phyloP scores from a whole-genome alignment of 768 basidiomycete genomes.

The Hericium coralloides region DNA sequence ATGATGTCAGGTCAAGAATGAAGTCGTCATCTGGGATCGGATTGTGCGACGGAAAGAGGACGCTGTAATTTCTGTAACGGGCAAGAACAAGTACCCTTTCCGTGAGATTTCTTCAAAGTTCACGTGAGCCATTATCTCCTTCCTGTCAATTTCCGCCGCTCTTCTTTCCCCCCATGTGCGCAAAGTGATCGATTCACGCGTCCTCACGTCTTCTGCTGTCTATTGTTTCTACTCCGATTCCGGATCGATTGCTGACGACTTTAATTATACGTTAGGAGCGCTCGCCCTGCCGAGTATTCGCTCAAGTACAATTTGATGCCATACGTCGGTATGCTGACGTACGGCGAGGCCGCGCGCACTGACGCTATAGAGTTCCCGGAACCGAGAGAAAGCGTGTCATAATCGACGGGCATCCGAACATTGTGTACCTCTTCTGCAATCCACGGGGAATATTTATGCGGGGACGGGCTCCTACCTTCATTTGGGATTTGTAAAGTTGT shows the following conservation, averaged over 20 bases:
- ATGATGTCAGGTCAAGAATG: constrained; percentile 46
- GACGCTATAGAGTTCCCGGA: constrained; percentile 26
- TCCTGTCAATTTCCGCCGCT: no score
- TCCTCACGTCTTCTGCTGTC: no score
- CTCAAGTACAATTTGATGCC: constrained; percentile 91
- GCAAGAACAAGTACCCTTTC: constrained; percentile 80
- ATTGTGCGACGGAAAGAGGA: constrained; percentile 78
- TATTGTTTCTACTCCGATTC: background rate
- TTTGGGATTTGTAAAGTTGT: no score
- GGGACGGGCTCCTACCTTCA: no score
- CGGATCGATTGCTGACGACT: constrained; percentile 12
- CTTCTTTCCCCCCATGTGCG: constrained; percentile 1
- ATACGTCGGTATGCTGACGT: constrained; percentile 70
- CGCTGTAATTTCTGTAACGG: constrained; percentile 53
- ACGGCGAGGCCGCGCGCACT: constrained; percentile 60
- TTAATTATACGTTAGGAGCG: constrained; percentile 37
- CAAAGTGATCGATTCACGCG: background rate
- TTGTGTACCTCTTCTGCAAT: no score
- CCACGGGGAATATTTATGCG: no score
- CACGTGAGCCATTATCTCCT: constrained; percentile 44
- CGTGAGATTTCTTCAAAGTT: constrained; percentile 67
- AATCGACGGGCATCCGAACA: background rate
- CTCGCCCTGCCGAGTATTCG: constrained; percentile 55
- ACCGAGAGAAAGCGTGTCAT: constrained; percentile 13
- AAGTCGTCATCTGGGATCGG: constrained; percentile 87